Conservation (phyloP, 2,329 filamentous ascomycete species). For the Neofusicoccum cordaticola region DNA sequence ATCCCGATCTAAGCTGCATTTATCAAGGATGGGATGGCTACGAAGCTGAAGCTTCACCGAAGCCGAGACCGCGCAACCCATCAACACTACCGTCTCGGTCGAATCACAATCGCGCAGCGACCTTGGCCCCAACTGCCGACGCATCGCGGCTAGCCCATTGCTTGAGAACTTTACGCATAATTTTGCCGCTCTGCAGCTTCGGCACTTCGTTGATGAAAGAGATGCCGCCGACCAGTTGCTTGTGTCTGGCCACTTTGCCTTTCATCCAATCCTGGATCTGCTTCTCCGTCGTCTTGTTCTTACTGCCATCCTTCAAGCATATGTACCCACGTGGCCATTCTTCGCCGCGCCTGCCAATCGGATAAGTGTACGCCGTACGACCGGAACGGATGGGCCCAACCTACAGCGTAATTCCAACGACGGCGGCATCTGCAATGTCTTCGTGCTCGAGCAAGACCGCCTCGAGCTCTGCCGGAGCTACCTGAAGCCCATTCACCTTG, state of each 20-base stretch:
- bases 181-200: constrained; percentile 54
- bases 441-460: constrained; percentile 55
- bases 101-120: constrained; percentile 15
- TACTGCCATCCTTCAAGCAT: constrained; percentile 42
- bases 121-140: constrained; percentile 21
- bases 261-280: constrained; percentile 63
- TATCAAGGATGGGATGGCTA: no score
- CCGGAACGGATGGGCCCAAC: constrained; percentile 18
- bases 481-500: constrained; percentile 61
- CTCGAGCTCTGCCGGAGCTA: constrained; percentile 61
- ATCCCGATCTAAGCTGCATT: no score
- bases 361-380: neutral
- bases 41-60: no score
- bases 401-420: constrained; percentile 61
- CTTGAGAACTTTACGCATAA: constrained; percentile 59
- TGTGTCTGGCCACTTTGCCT: constrained; percentile 62
- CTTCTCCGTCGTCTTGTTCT: constrained; percentile 46
- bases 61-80: no score
- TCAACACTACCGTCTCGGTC: no score
- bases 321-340: constrained; percentile 53
- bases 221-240: constrained; percentile 69
- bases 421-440: constrained; percentile 62
- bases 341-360: neutral
- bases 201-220: constrained; percentile 65
- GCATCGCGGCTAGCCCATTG: constrained; percentile 59